Evolutionary conservation across 345 rosid species (phyloP).

Genomic region (Mangifera indica): DNA sequence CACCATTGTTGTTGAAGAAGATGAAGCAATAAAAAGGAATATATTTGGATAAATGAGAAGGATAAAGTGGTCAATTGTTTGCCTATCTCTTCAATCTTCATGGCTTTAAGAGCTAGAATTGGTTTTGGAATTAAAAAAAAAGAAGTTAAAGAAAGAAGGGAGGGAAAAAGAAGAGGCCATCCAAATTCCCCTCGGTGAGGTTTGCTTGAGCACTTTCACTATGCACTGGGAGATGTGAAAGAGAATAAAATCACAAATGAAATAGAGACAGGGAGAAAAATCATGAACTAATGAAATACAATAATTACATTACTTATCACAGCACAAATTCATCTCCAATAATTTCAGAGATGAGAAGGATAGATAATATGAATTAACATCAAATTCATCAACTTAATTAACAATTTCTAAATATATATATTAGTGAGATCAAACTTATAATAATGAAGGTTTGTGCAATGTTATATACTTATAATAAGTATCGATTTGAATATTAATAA

Average conservation of each 20-base stretch:
- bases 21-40: too few relatives aligned
- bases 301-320: constrained; percentile 4
- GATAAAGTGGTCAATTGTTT: constrained; percentile 26
- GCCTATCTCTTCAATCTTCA: constrained; percentile 3
- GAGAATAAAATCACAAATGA: constrained; percentile 29
- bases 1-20: not conserved
- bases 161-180: constrained; percentile 30
- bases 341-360: too few relatives aligned
- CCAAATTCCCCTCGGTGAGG: constrained; percentile 51
- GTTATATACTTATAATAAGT: too few relatives aligned
- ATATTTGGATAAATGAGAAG: constrained; percentile 14
- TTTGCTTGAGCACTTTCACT: constrained; percentile 40
- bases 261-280: constrained; percentile 26
- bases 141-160: constrained; percentile 25
- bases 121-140: constrained; percentile 42
- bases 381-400: not conserved
- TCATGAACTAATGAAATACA: constrained; percentile 23
- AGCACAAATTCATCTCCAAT: not conserved
- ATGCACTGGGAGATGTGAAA: constrained; percentile 24
- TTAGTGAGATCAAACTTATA: not conserved
- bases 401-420: not conserved
- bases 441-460: constrained; percentile 17
- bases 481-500: too few relatives aligned
- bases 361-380: not conserved
- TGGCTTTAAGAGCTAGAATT: constrained; percentile 51